Base-by-base conservation (phyloP, 2,329 filamentous ascomycete genomes). In the Chrysosporium keratinophilum region DNA sequence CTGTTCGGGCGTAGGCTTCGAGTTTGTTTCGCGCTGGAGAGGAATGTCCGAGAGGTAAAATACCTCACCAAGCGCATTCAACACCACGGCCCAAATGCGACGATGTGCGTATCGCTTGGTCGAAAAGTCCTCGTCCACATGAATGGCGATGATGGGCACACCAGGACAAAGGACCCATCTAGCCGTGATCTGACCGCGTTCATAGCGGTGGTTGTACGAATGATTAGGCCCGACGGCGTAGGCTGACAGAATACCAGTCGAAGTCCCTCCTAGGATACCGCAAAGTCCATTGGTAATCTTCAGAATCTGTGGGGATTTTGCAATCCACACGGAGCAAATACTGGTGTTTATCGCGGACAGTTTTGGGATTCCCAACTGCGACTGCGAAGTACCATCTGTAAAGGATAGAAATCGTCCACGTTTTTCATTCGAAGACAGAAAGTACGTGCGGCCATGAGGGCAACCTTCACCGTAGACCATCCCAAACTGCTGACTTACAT, bases 31-130 rank as follows among this genome's bases (percentile, higher is more conserved):
- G 17, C 78, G 73, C 35, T 76, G 75, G 23, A 69, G 76, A 0
- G 88, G 88, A 5, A 84, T 76, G 47, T 87, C 82, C 1, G 80
- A 85, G 1, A 97, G 74, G 61, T 91, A 95, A 67, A 85, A 97
- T 0, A 95, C 75, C 67, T 98, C 93, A 1, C 93, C 93, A 7
- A 98, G 75, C 0, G 93, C 91, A 66, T 98, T 98, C 50, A 98
- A 71, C n/a, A 82, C 87, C 41, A 91, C 84, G n/a, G 87, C 88
- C 88, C 89, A 97, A 11, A 93, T 79, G 28, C 90, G 83, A 11
- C 81, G 79, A 48, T 83, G 75, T 3, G 78, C 73, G 64, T 84
- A 83, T 31, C 90, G 83, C 61, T 82, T 84, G 23, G 77, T 68
- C 47, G 78, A 90, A 68, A 89, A 93, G 50, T 81, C 81, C 28